phyloP scores from a whole-genome alignment of 78 protist genomes.

The Dictyostelium capitatum region DNA sequence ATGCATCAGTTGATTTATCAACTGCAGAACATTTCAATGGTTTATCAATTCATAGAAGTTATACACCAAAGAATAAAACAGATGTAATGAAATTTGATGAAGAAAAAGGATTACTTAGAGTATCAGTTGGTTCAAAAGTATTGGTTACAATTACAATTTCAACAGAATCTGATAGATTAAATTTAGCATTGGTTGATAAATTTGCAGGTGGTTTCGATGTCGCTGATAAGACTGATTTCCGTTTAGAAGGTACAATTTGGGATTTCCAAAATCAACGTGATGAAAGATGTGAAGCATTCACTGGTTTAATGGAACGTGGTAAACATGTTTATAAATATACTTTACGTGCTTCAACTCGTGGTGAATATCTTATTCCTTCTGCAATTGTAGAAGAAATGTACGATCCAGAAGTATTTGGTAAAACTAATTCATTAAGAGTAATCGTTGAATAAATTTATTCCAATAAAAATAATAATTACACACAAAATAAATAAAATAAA shows the following conservation, averaged over 20 bases:
- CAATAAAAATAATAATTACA: too few species aligned
- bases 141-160: constrained; percentile 11
- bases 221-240: constrained; percentile 34
- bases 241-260: constrained; percentile 40
- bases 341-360: constrained; percentile 56
- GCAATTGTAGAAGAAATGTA: constrained; percentile 62
- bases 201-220: constrained; percentile 64
- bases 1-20: constrained; percentile 23
- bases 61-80: constrained; percentile 9
- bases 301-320: constrained; percentile 45
- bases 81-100: constrained; percentile 5
- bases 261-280: constrained; percentile 50
- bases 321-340: constrained; percentile 43
- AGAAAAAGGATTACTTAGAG: background rate
- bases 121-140: constrained; percentile 31
- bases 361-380: constrained; percentile 62
- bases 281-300: constrained; percentile 59
- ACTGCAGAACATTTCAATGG: constrained; percentile 36
- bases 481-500: too few species aligned
- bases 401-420: constrained; percentile 56
- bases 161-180: constrained; percentile 32
- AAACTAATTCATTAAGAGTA: constrained; percentile 48
- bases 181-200: constrained; percentile 43
- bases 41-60: constrained; percentile 19
- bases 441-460: constrained; percentile 41